Base-by-base conservation (phyloP, 2,329 filamentous ascomycete genomes). In the Paramyrothecium sp. region DNA sequence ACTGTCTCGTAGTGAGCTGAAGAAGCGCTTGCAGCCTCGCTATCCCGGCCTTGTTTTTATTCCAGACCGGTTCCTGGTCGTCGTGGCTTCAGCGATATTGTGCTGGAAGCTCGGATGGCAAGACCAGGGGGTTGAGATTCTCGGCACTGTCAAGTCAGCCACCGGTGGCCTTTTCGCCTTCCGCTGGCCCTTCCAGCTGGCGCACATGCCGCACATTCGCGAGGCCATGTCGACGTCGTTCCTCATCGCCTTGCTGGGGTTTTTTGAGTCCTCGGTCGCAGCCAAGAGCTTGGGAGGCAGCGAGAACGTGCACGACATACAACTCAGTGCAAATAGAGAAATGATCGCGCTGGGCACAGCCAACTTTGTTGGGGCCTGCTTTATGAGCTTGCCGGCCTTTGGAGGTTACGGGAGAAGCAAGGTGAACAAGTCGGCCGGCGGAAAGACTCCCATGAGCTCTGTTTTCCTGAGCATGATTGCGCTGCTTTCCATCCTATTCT, bases 351-450 rank as follows among this genome's bases (percentile, higher is more conserved):
- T 99, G 1, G 95, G 95, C 1, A 83, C 91, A 7, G 92, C 94
- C 13, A 99, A 99, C 73, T 78, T 98, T n/a, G 77, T 96, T 3
- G 93, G 93, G 10, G 90, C 92, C 2, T 90, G 92, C 68, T 98
- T 98, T 75, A 92, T 94, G 87, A 88, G 91, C 20, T 80, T 99
- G 21, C 95, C 95, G 7, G 91, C 92, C 0, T 99, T 99, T 79
- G 95, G 95, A 19, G 95, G 95, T 10, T 99, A 99, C 69, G 95
- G 93, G 11, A 83, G 95, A 70, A 97, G 92, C 75, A 98, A 98
- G 73, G 90, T 99, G 63, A 98, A 97, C 76, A 89, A 89, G 62
- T 90, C 90, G 53, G 98, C 95, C 1, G 95, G 95, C 38, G 94
- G 92, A 30, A 91, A 89, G 71, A 97, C 91, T 2, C 94, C 94